Percentiles rank a stretch among this genome's conserved stretches.
Evolutionary conservation across 257 asterid genomes (phyloP).

Genomic region (Schizonepeta tenuifolia): DNA sequence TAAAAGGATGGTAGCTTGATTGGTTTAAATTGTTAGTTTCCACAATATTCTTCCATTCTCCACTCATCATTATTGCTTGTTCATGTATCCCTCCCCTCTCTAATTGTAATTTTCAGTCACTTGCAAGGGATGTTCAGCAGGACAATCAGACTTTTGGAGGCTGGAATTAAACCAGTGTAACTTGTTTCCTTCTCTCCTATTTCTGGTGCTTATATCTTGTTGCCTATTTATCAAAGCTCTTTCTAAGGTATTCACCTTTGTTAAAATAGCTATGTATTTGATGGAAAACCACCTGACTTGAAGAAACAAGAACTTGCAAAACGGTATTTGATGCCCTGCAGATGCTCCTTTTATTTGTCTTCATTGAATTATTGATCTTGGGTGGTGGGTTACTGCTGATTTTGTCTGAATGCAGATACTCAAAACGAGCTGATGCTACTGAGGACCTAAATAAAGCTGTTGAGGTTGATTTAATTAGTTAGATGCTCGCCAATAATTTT

Average conservation of each 20-base stretch:
- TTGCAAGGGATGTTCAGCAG: conserved; percentile 93
- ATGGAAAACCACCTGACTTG: conserved; percentile 95
- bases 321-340: conserved; percentile 56
- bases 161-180: conserved; percentile 99
- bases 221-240: conserved; percentile 14
- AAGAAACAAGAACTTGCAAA: conserved; percentile 97
- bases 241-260: conserved; percentile 29
- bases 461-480: conserved; percentile 58
- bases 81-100: conserved; percentile 7
- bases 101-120: conserved; percentile 59
- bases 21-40: not conserved
- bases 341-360: conserved; percentile 26
- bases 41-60: not conserved
- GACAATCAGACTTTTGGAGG: conserved; percentile 96
- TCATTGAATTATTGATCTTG: conserved; percentile 19
- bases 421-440: conserved; percentile 91
- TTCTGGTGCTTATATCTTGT: conserved; percentile 22
- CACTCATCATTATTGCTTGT: not conserved
- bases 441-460: conserved; percentile 75
- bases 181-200: conserved; percentile 25
- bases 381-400: conserved; percentile 17
- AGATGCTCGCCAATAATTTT: conserved; percentile 20
- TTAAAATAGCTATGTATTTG: conserved; percentile 77
- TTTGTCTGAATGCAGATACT: conserved; percentile 56
- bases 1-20: conserved; percentile 27